These are phyloP conservation scores for Saksenaea oblongispora DNA, from an alignment of 371 early-diverging fungal genomes.

Conservation along the genomic window DNA sequence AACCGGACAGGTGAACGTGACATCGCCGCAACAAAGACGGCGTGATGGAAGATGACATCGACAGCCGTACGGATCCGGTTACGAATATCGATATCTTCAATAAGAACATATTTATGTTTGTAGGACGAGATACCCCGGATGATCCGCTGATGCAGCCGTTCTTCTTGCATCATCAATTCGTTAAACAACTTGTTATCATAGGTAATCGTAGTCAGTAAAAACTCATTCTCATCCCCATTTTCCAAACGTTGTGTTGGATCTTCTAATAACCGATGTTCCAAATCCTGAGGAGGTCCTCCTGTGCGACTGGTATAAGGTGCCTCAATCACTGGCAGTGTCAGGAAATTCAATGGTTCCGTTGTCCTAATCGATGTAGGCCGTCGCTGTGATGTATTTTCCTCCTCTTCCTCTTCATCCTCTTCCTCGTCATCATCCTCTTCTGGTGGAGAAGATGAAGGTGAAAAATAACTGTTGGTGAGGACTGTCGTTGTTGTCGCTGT, in stretches of 20 bases:
- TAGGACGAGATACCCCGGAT: slow-evolving; percentile 44
- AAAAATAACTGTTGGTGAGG: slow-evolving; percentile 1
- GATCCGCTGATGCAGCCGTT: slow-evolving; percentile 37
- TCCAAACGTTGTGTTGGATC: not conserved
- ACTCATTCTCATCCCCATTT: slow-evolving; percentile 5
- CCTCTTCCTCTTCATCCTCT: slow-evolving; percentile 7
- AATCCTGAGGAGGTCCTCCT: not conserved
- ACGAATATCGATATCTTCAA: slow-evolving; percentile 51
- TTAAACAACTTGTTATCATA: slow-evolving; percentile 24
- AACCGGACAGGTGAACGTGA: slow-evolving; percentile 20
- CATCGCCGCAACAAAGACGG: slow-evolving; percentile 44
- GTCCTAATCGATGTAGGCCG: not conserved
- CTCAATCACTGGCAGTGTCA: not conserved
- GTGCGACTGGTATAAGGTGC: not conserved
- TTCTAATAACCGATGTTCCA: not conserved
- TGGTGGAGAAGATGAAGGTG: slow-evolving; percentile 6
- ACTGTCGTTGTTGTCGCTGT: not conserved
- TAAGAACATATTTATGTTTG: slow-evolving; percentile 47
- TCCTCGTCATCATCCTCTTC: slow-evolving; percentile 13
- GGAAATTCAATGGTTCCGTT: not conserved
- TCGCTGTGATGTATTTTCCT: not conserved
- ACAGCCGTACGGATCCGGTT: slow-evolving; percentile 47
- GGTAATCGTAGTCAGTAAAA: slow-evolving; percentile 10
- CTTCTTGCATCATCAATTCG: slow-evolving; percentile 29
- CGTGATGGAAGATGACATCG: slow-evolving; percentile 48